Conservation (phyloP, 1,284 basidiomycete genomes). For the Anthracocystis walkeri region DNA sequence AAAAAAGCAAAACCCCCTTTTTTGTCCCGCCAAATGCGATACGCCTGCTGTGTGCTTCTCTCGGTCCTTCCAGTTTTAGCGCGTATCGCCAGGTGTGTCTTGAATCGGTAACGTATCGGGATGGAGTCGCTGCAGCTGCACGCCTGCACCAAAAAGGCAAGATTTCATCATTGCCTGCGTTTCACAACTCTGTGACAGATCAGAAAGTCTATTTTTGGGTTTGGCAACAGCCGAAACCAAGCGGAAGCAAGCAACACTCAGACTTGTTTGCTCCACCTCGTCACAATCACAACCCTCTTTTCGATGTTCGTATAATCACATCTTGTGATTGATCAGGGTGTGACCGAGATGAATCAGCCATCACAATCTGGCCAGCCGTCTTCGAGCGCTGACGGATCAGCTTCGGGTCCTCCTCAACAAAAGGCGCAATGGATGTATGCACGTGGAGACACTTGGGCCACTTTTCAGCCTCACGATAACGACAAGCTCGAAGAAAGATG, state of each 20-base stretch:
- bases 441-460: slow-evolving; percentile 58
- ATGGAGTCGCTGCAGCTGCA: slow-evolving; percentile 1
- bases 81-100: background rate
- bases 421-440: slow-evolving; percentile 65
- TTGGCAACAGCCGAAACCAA: background rate
- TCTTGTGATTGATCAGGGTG: no score
- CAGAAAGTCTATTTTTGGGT: background rate
- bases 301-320: background rate
- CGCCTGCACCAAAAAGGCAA: background rate
- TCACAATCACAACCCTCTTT: background rate
- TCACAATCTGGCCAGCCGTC: slow-evolving; percentile 11
- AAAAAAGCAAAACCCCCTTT: background rate
- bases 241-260: background rate
- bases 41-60: background rate
- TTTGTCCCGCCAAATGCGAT: background rate
- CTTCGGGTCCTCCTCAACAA: slow-evolving; percentile 23
- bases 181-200: background rate
- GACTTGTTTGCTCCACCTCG: background rate
- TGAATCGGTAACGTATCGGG: slow-evolving; percentile 3
- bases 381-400: background rate
- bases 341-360: slow-evolving; percentile 19
- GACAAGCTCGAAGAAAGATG: slow-evolving; percentile 57
- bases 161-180: slow-evolving; percentile 3
- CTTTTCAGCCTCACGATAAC: slow-evolving; percentile 58
- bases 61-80: background rate